These are phyloP conservation scores for Hypholoma fasciculare DNA, from an alignment of 768 basidiomycete genomes.

Conservation along the genomic window DNA sequence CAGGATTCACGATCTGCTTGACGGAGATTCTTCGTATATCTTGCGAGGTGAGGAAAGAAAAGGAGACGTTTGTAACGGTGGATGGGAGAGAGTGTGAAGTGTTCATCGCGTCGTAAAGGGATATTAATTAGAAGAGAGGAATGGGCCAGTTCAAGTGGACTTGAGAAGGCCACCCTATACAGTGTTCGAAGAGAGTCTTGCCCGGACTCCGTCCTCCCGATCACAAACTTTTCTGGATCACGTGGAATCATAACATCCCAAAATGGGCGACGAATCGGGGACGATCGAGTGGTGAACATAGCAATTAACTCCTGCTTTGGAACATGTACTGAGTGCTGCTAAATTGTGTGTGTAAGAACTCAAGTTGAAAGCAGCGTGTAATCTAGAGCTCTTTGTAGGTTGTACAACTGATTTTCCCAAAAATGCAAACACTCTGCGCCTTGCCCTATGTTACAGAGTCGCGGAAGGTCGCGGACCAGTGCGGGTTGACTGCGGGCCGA, in stretches of 20 bases:
- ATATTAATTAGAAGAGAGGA: not conserved
- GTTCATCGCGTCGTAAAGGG: slow-evolving; percentile 61
- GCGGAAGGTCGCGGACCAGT: too few species aligned
- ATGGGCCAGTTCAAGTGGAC: not conserved
- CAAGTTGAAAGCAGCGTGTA: too few species aligned
- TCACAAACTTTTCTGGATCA: slow-evolving; percentile 30
- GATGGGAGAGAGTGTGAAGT: slow-evolving; percentile 89
- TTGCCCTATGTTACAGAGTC: too few species aligned
- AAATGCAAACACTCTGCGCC: too few species aligned
- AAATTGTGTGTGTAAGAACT: too few species aligned
- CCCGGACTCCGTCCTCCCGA: slow-evolving; percentile 2
- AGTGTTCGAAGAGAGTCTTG: not conserved
- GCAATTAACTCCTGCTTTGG: too few species aligned
- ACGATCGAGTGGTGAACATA: not conserved
- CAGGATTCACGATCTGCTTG: slow-evolving; percentile 93
- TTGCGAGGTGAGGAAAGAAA: slow-evolving; percentile 86
- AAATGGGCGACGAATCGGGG: not conserved
- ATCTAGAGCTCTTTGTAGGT: too few species aligned
- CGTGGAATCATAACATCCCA: slow-evolving; percentile 16
- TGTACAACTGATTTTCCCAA: not conserved
- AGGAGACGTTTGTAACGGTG: slow-evolving; percentile 80
- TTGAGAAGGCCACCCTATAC: not conserved
- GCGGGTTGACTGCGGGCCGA: too few species aligned
- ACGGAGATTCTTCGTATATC: slow-evolving; percentile 96
- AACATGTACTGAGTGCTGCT: too few species aligned